Base-by-base conservation (phyloP, 1,284 basidiomycete genomes). In the Leccinum fallax region DNA sequence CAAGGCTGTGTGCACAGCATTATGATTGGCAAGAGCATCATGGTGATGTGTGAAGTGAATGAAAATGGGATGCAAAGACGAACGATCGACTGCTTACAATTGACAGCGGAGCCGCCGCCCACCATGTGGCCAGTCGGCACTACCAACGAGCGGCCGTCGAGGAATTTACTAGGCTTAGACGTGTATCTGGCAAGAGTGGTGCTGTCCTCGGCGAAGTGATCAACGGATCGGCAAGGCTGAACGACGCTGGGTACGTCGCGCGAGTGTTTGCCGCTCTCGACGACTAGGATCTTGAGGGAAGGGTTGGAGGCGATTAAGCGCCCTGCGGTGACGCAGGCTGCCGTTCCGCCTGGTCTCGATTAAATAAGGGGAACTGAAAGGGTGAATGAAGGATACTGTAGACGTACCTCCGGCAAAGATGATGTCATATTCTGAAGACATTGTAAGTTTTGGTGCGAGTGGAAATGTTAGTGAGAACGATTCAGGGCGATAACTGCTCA, bases 321-420 rank as follows among this genome's bases (percentile, higher is more conserved):
- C 9, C 69, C 66, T 38, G 69, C 60, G 26, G 58, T n/a, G 19
- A 69, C 61, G 34, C 68, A 71, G 1, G 66, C 68, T 6, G 68
- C 55, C 5, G 70, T 63, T 30, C 68, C 70, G 2, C 66, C 70
- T 69, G 38, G 7, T 1, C 8, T 30, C 16, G 5, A 13, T 10
- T 66, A 5, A 66, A 30, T 3, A 49, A 34, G 13, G 34, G 7
- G 6, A 16, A 19, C 1, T 0, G 21, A 34, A 28, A n/a, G 10
- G 16, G n/a, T 15, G 19, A 2, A 6, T 16, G n/a, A 2, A 55
- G n/a, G 16, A 28, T 36, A 30, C 30, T 30, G 30, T 30, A 16
- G 26, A 49, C 76, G 53, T 53, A 78, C 82, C 82, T 62, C 82
- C 83, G 30, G 79, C 82, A 62, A 83, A 79, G 59, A 83, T 77